Evolutionary conservation across 345 rosid genomes (phyloP).

Genomic region (Citrus reticulata): DNA sequence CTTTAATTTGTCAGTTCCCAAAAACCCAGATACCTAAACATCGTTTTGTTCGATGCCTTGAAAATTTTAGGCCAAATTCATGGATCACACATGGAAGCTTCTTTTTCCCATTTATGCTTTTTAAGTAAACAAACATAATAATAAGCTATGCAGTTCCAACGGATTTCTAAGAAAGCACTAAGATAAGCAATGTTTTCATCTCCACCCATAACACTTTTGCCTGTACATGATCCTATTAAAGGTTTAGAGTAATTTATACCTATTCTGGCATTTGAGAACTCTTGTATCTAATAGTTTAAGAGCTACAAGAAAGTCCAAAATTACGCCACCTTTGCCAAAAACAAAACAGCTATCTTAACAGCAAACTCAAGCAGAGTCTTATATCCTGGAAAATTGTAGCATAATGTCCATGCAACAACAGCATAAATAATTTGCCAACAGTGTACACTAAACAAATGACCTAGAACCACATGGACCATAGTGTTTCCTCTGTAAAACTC

Average conservation of each 20-base stretch:
- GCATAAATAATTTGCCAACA: background rate
- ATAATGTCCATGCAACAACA: background rate
- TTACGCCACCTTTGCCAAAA: background rate
- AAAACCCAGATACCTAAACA: background rate
- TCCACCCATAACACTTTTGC: background rate
- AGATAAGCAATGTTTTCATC: background rate
- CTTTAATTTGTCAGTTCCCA: background rate
- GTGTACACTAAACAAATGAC: background rate
- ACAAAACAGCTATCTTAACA: background rate
- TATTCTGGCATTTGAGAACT: background rate
- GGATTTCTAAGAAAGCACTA: no score
- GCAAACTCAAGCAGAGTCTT: background rate
- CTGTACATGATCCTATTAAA: background rate
- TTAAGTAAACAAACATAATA: background rate
- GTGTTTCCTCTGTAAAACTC: background rate
- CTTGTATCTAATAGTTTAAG: background rate
- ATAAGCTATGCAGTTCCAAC: background rate
- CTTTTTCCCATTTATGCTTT: background rate
- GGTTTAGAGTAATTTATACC: background rate
- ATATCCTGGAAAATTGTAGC: background rate
- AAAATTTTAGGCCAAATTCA: background rate
- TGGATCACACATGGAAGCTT: background rate
- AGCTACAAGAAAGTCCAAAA: background rate
- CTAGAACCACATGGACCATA: background rate
- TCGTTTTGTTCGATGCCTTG: background rate